phyloP scores from a whole-genome alignment of 140 eudicot genomes.

The Senecio squalidus region DNA sequence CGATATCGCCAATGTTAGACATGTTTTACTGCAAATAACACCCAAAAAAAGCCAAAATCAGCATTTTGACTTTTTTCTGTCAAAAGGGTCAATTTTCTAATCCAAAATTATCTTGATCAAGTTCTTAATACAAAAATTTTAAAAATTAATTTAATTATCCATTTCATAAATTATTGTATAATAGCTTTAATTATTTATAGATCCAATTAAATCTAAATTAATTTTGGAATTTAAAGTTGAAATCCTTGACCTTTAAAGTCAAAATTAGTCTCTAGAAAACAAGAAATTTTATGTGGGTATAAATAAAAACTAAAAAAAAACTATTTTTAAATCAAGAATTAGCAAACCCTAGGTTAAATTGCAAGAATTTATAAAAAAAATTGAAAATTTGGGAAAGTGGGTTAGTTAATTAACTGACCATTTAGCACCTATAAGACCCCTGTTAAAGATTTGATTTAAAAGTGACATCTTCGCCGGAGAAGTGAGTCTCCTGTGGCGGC shows the following conservation, averaged over 20 bases:
- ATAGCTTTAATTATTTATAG: not conserved
- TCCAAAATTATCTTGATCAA: not conserved
- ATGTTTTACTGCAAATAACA: conserved; percentile 82
- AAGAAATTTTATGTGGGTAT: conserved; percentile 12
- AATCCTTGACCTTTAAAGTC: conserved; percentile 15
- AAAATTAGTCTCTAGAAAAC: not conserved
- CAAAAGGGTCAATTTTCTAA: not conserved
- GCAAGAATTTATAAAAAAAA: conserved; percentile 8
- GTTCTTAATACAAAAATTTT: conserved; percentile 1
- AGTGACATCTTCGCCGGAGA: conserved; percentile 49
- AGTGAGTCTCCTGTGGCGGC: not conserved
- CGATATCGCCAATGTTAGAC: conserved; percentile 76
- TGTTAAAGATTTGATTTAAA: conserved; percentile 82
- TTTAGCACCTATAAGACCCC: conserved; percentile 81
- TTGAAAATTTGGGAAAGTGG: conserved; percentile 14
- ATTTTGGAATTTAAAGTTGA: not conserved
- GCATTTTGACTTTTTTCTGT: not conserved
- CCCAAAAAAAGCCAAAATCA: conserved; percentile 13
- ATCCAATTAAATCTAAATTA: conserved; percentile 1
- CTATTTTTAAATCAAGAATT: not conserved
- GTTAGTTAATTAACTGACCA: conserved; percentile 53
- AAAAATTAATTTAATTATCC: not conserved
- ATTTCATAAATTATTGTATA: not conserved
- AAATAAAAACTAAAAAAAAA: not conserved
- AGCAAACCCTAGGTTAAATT: conserved; percentile 3